phyloP scores from a whole-genome alignment of 306 rosid genomes.

The Vicia sativa region DNA sequence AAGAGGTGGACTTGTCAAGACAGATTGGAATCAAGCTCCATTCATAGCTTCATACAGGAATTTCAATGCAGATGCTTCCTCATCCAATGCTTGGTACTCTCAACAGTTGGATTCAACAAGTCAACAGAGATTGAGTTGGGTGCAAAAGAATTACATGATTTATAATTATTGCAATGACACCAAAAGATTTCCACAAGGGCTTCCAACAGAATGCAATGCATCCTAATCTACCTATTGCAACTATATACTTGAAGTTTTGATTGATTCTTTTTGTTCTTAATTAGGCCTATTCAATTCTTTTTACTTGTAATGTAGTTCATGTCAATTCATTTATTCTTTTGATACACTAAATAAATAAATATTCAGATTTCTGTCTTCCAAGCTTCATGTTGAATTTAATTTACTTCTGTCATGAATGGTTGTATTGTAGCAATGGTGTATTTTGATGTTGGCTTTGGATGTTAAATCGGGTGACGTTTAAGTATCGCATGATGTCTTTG shows the following conservation, averaged over 20 bases:
- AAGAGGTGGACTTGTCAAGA: constrained; percentile 75
- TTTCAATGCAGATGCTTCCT: constrained; percentile 44
- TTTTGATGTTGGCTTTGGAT: too few species aligned
- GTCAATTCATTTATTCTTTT: constrained; percentile 14
- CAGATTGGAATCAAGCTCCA: constrained; percentile 69
- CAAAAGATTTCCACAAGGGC: constrained; percentile 50
- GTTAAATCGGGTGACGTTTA: too few species aligned
- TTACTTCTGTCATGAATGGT: too few species aligned
- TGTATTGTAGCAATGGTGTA: too few species aligned
- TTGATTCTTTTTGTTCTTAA: not conserved
- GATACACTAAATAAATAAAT: not conserved
- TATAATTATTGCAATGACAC: constrained; percentile 61
- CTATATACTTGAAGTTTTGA: not conserved
- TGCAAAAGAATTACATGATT: constrained; percentile 63
- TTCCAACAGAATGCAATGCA: constrained; percentile 4
- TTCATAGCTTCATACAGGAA: constrained; percentile 66
- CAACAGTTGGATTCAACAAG: constrained; percentile 49
- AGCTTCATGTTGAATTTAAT: too few species aligned
- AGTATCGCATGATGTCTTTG: too few species aligned
- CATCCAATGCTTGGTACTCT: constrained; percentile 48
- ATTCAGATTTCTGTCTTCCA: not conserved
- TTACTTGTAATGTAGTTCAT: not conserved
- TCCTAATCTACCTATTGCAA: too few species aligned
- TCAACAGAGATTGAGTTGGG: constrained; percentile 52
- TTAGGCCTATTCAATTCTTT: not conserved